Percentiles rank a stretch among this genome's conserved stretches.
Evolutionary conservation across 2,329 filamentous ascomycete species (phyloP).

Genomic region (Chaetomium strumarium): DNA sequence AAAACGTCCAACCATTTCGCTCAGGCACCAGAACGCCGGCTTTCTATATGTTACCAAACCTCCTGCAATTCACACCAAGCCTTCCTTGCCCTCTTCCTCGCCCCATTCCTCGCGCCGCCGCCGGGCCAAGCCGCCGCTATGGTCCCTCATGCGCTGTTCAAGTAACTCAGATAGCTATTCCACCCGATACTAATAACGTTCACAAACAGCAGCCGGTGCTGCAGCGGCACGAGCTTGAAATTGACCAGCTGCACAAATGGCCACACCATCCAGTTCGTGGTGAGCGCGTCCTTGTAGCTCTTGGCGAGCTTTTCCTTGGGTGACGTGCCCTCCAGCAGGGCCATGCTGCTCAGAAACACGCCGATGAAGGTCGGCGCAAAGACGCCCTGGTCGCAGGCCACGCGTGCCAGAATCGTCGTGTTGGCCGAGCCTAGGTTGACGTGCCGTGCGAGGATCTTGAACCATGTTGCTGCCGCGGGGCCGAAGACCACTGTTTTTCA

Average conservation of each 20-base stretch:
- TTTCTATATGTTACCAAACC: slow-evolving; percentile 1
- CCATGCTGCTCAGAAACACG: slow-evolving; percentile 79
- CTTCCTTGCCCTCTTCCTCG: neutral
- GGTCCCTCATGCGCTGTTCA: slow-evolving; percentile 43
- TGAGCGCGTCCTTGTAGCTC: slow-evolving; percentile 65
- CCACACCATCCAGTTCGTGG: slow-evolving; percentile 85
- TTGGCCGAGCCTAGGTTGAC: slow-evolving; percentile 59
- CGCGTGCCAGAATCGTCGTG: slow-evolving; percentile 68
- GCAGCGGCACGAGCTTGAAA: slow-evolving; percentile 79
- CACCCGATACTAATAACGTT: slow-evolving; percentile 69
- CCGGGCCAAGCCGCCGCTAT: neutral
- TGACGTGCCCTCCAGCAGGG: slow-evolving; percentile 64
- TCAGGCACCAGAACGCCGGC: slow-evolving; percentile 1
- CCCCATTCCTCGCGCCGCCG: too few relatives aligned
- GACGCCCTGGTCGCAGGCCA: slow-evolving; percentile 71
- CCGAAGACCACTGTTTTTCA: slow-evolving; percentile 65
- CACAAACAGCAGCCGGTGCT: slow-evolving; percentile 79
- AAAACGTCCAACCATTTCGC: neutral
- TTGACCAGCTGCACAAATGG: slow-evolving; percentile 79
- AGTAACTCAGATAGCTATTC: slow-evolving; percentile 59
- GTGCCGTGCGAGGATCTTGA: slow-evolving; percentile 66
- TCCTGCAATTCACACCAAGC: neutral
- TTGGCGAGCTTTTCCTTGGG: slow-evolving; percentile 61
- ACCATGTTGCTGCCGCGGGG: slow-evolving; percentile 83
- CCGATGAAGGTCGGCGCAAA: slow-evolving; percentile 83